Evolutionary conservation across 129 eudicot species (phyloP).

Genomic region (Pittosporum tobira): DNA sequence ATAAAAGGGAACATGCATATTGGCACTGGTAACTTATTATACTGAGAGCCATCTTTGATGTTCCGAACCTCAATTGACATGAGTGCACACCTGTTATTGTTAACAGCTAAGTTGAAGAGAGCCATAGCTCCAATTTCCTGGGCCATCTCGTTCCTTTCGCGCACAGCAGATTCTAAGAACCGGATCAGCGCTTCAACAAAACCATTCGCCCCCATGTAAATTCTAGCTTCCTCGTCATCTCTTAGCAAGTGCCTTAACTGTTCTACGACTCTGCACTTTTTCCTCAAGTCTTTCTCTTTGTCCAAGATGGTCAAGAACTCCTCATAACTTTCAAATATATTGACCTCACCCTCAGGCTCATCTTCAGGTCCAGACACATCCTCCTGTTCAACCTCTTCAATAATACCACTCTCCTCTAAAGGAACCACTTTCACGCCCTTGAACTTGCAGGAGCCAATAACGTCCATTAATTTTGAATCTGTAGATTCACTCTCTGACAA

Average conservation of each 20-base stretch:
- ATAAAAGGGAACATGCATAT: too few species aligned
- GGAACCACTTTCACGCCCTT: constrained; percentile 80
- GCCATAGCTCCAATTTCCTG: constrained; percentile 97
- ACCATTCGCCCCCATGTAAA: constrained; percentile 91
- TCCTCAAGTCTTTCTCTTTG: constrained; percentile 40
- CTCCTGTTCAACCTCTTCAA: constrained; percentile 54
- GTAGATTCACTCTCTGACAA: constrained; percentile 64
- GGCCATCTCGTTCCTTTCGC: constrained; percentile 40
- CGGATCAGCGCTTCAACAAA: constrained; percentile 73
- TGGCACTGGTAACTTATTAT: not conserved
- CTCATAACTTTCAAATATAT: constrained; percentile 37
- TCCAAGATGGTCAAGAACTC: constrained; percentile 46
- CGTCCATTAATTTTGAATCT: constrained; percentile 43
- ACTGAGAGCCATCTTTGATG: not conserved
- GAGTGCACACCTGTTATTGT: constrained; percentile 71
- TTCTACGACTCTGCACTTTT: constrained; percentile 65
- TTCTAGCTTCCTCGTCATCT: constrained; percentile 93
- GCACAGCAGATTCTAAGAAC: constrained; percentile 58
- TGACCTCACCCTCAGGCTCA: constrained; percentile 30
- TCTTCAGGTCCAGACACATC: constrained; percentile 40
- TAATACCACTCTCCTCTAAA: constrained; percentile 44
- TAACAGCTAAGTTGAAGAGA: constrained; percentile 85
- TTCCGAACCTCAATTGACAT: not conserved
- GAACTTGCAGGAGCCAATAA: constrained; percentile 45
- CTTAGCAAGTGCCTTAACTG: constrained; percentile 72